phyloP scores from a whole-genome alignment of 306 rosid species.

The Dicorynia guianensis region DNA sequence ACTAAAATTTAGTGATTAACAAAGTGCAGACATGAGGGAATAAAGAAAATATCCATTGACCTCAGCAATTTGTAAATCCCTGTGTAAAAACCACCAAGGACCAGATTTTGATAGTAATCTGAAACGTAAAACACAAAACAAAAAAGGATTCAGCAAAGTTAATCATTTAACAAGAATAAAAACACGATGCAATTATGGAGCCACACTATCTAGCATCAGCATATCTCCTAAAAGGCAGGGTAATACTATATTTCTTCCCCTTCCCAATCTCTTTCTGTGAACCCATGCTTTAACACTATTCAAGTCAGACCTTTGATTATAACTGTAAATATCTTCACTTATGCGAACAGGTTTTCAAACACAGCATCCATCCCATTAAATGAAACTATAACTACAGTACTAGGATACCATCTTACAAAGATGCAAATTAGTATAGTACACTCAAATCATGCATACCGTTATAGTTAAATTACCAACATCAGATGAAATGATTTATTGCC shows the following conservation, averaged over 20 bases:
- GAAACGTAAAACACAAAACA: slow-evolving; percentile 37
- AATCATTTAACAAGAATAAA: slow-evolving; percentile 2
- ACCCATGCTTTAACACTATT: slow-evolving; percentile 12
- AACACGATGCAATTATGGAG: slow-evolving; percentile 19
- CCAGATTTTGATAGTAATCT: slow-evolving; percentile 83
- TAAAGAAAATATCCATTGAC: slow-evolving; percentile 48
- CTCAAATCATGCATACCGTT: slow-evolving; percentile 11
- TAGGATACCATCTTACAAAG: neutral
- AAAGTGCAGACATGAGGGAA: slow-evolving; percentile 24
- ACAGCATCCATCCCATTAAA: slow-evolving; percentile 17
- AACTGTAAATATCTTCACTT: slow-evolving; percentile 5
- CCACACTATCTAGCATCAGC: slow-evolving; percentile 7
- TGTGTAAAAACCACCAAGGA: slow-evolving; percentile 95
- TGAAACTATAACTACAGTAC: slow-evolving; percentile 24
- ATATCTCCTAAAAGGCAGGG: slow-evolving; percentile 19
- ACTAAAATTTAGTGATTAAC: neutral
- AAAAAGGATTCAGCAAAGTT: slow-evolving; percentile 20
- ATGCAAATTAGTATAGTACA: neutral
- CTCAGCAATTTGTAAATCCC: slow-evolving; percentile 54
- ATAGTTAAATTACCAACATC: slow-evolving; percentile 19
- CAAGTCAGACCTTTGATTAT: slow-evolving; percentile 6
- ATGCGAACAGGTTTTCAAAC: neutral
- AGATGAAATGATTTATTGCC: neutral
- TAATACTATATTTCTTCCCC: slow-evolving; percentile 23
- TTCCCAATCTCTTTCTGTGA: slow-evolving; percentile 1